Evolutionary conservation across 179 eudicot genomes (phyloP).

Genomic region (Silene noctiflora): DNA sequence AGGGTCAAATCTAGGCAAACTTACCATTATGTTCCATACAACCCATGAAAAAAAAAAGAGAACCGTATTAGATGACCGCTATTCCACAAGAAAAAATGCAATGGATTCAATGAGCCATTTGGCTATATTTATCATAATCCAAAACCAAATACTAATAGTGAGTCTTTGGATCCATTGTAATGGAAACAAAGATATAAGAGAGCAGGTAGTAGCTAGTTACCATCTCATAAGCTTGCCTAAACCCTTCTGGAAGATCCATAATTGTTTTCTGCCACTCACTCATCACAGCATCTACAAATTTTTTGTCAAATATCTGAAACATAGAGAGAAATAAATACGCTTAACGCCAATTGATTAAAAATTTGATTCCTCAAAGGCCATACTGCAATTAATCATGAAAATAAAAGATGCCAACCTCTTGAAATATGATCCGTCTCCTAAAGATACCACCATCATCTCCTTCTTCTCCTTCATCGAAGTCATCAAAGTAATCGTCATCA

Average conservation of each 20-base stretch:
- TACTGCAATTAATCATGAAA: background rate
- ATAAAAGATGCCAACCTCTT: slow-evolving; percentile 56
- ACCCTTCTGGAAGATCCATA: slow-evolving; percentile 93
- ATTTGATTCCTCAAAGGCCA: background rate
- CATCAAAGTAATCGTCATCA: slow-evolving; percentile 94
- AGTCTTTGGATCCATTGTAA: background rate
- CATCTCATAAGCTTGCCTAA: slow-evolving; percentile 94
- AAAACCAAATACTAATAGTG: background rate
- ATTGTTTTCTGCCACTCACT: slow-evolving; percentile 96
- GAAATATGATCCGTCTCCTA: slow-evolving; percentile 64
- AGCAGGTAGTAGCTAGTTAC: slow-evolving; percentile 26
- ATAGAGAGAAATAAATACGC: slow-evolving; percentile 17
- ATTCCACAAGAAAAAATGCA: background rate
- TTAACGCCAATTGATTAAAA: background rate
- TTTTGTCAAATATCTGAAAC: slow-evolving; percentile 74
- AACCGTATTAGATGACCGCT: background rate
- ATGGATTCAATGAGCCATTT: background rate
- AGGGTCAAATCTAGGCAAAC: too few species aligned
- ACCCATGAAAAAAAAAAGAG: background rate
- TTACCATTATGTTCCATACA: too few species aligned
- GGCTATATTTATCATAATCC: background rate
- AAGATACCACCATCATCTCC: slow-evolving; percentile 93
- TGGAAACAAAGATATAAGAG: background rate
- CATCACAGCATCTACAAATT: slow-evolving; percentile 87
- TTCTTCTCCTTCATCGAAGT: slow-evolving; percentile 95